These are phyloP conservation scores for Leucosporidium creatinivorum DNA, from an alignment of 768 basidiomycete genomes.

Conservation along the genomic window DNA sequence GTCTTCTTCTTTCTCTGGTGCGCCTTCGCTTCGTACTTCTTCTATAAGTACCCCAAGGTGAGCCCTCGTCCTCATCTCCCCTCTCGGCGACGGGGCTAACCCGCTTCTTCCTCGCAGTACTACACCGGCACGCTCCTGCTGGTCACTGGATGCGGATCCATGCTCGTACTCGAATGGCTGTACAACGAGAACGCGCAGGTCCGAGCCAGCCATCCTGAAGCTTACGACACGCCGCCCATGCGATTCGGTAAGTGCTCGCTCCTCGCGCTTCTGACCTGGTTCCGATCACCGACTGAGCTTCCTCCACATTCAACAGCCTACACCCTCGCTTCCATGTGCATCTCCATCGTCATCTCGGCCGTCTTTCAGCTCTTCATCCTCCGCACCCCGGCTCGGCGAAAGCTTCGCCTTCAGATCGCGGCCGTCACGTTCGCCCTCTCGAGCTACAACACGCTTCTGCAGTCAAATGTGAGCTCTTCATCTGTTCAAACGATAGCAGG, in stretches of 20 bases:
- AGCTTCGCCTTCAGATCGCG: constrained; percentile 26
- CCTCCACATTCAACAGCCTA: not conserved
- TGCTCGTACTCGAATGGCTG: constrained; percentile 20
- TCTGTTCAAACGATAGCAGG: not conserved
- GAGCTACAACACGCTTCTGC: constrained; percentile 26
- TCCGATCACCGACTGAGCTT: too few species aligned
- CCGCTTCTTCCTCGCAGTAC: not conserved
- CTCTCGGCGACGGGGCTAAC: too few species aligned
- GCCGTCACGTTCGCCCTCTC: constrained; percentile 25
- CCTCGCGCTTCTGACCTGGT: too few species aligned
- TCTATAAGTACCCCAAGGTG: constrained; percentile 12
- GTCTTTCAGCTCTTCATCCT: constrained; percentile 32
- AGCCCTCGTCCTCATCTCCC: too few species aligned
- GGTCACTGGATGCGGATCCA: constrained; percentile 9
- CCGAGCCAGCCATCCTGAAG: not conserved
- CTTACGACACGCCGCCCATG: constrained; percentile 17
- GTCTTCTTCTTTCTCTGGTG: constrained; percentile 20
- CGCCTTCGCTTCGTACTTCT: constrained; percentile 11
- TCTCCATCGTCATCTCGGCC: constrained; percentile 21
- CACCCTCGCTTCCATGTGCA: constrained; percentile 18
- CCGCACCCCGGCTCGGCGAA: constrained; percentile 26
- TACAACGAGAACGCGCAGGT: constrained; percentile 17
- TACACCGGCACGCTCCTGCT: constrained; percentile 27
- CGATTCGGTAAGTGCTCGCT: constrained; percentile 11
- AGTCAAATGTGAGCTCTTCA: constrained; percentile 10